Conservation (phyloP, 2,329 filamentous ascomycete species). For the Diatrype stigma region DNA sequence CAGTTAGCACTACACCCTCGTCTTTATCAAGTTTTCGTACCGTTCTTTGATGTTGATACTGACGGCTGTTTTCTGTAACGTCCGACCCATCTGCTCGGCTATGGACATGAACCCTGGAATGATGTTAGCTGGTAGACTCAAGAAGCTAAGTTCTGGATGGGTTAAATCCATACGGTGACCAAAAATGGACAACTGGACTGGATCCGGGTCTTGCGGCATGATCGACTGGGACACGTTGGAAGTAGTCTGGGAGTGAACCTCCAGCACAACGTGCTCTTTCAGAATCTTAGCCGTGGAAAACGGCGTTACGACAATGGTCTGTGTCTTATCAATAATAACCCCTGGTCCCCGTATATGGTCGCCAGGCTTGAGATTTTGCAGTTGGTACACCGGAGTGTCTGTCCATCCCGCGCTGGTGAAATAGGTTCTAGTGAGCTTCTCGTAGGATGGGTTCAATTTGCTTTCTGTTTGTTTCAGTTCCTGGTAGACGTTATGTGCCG, state of each 20-base stretch:
- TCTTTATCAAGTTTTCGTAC: neutral
- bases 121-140: conserved; percentile 9
- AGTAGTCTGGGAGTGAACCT: conserved; percentile 3
- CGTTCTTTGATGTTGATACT: conserved; percentile 78
- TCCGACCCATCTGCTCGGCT: conserved; percentile 77
- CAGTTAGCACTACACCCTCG: neutral
- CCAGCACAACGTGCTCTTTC: conserved; percentile 8
- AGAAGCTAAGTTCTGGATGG: conserved; percentile 9
- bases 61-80: conserved; percentile 74
- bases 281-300: conserved; percentile 10
- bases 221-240: neutral
- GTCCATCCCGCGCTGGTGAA: conserved; percentile 8
- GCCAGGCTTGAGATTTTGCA: conserved; percentile 5
- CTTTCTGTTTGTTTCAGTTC: conserved; percentile 6
- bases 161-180: conserved; percentile 3
- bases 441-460: neutral
- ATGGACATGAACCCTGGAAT: conserved; percentile 69
- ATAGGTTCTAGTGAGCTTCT: conserved; percentile 5
- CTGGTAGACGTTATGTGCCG: conserved; percentile 10
- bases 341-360: conserved; percentile 6
- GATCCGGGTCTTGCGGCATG: conserved; percentile 5
- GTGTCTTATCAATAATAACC: conserved; percentile 11
- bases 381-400: conserved; percentile 8
- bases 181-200: conserved; percentile 8
- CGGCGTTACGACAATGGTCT: conserved; percentile 9